Evolutionary conservation across 345 rosid genomes (phyloP).

Genomic region (Eutrema heterophyllum): DNA sequence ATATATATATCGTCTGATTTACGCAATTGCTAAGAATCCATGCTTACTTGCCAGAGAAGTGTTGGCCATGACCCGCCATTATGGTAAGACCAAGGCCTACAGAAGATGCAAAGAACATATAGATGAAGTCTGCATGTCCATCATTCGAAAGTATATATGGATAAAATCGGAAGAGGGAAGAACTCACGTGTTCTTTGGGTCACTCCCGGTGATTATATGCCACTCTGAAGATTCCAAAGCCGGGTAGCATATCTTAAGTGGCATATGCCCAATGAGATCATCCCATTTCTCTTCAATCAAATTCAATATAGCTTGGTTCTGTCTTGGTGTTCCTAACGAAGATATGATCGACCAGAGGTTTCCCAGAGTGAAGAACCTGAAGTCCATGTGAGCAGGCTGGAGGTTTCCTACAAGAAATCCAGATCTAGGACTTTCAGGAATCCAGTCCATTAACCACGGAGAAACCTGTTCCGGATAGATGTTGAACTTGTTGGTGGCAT

Average conservation of each 20-base stretch:
- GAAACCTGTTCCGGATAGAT: conserved; percentile 92
- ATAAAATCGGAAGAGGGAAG: not conserved
- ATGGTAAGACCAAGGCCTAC: conserved; percentile 97
- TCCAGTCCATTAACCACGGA: conserved; percentile 92
- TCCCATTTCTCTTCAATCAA: conserved; percentile 78
- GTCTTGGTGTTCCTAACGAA: conserved; percentile 50
- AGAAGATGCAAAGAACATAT: conserved; percentile 4
- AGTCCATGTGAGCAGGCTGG: conserved; percentile 97
- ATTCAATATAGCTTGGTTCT: conserved; percentile 64
- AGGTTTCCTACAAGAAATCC: conserved; percentile 87
- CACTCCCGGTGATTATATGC: conserved; percentile 88
- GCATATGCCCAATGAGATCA: conserved; percentile 80
- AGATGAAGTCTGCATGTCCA: not conserved
- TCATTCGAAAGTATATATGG: not conserved
- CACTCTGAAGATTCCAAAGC: conserved; percentile 84
- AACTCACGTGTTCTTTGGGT: conserved; percentile 85
- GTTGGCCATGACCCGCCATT: conserved; percentile 98
- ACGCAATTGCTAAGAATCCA: not conserved
- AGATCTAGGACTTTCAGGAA: conserved; percentile 68
- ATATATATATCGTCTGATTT: not conserved
- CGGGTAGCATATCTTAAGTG: conserved; percentile 86
- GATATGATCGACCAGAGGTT: conserved; percentile 72
- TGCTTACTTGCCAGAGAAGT: conserved; percentile 85
- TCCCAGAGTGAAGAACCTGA: conserved; percentile 83
- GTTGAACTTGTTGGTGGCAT: conserved; percentile 92